phyloP scores from a whole-genome alignment of 208 protist genomes.

The Plasmodiophora brassicae region DNA sequence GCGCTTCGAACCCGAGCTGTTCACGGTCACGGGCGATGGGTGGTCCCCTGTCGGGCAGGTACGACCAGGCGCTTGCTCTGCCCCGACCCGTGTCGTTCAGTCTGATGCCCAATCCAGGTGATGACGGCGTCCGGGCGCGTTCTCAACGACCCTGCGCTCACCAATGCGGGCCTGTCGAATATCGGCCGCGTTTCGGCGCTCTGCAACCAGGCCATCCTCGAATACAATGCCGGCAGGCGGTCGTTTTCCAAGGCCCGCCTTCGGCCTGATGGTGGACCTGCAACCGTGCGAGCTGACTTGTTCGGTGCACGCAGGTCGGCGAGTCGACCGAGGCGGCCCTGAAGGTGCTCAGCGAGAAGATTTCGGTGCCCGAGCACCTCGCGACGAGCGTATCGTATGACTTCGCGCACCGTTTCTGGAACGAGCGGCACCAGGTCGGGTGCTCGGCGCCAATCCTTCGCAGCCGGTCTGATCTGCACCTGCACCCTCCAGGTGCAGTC shows the following conservation, averaged over 20 bases:
- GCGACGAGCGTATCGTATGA: constrained; percentile 57
- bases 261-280: too few species aligned
- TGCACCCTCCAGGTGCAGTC: constrained; percentile 65
- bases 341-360: constrained; percentile 61
- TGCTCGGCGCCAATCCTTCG: constrained; percentile 74
- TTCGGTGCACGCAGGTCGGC: constrained; percentile 26
- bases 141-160: neutral
- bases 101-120: neutral
- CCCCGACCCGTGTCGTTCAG: neutral
- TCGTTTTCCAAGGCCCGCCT: neutral
- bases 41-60: neutral
- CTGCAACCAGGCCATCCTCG: constrained; percentile 3
- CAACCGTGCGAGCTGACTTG: too few species aligned
- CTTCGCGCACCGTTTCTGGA: constrained; percentile 37
- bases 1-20: neutral
- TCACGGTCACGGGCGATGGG: neutral
- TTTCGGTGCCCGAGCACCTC: constrained; percentile 48
- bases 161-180: neutral
- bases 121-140: neutral
- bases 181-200: constrained; percentile 17
- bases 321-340: constrained; percentile 57
- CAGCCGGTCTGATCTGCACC: constrained; percentile 67
- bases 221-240: neutral
- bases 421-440: neutral
- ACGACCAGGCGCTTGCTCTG: neutral